Conservation (phyloP, 805 yeast species). For the Kodamaea lidongshanica region DNA sequence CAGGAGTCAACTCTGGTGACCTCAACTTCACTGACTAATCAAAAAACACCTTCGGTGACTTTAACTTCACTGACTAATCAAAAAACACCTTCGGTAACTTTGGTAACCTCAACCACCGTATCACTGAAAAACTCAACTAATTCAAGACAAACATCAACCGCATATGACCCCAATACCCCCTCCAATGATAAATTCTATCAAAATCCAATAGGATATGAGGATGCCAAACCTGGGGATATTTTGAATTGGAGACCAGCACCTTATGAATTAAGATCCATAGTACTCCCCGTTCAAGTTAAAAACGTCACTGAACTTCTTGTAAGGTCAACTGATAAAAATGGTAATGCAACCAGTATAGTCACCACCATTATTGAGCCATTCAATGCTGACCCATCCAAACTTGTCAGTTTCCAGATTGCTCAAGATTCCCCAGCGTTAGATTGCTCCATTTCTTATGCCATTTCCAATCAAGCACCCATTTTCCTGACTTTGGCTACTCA, state of each 20-base stretch:
- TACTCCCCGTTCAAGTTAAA: constrained; percentile 16
- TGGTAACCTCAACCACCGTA: too few relatives aligned
- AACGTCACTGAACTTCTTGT: constrained; percentile 17
- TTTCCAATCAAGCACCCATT: constrained; percentile 12
- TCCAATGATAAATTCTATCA: constrained; percentile 20
- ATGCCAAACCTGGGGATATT: constrained; percentile 17
- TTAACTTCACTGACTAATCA: too few relatives aligned
- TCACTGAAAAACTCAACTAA: too few relatives aligned
- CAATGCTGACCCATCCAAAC: constrained; percentile 18
- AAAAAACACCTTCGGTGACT: too few relatives aligned
- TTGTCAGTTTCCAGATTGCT: constrained; percentile 16
- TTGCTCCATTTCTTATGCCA: constrained; percentile 18
- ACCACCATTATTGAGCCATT: constrained; percentile 20
- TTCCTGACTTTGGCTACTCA: constrained; percentile 13
- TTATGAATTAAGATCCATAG: constrained; percentile 12
- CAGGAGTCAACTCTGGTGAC: too few relatives aligned
- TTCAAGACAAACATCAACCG: too few relatives aligned
- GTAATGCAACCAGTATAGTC: constrained; percentile 16
- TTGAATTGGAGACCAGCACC: constrained; percentile 19
- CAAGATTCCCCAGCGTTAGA: constrained; percentile 17
- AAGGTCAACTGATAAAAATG: constrained; percentile 17
- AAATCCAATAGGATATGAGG: constrained; percentile 19
- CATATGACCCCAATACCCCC: too few relatives aligned
- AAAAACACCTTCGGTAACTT: too few relatives aligned
- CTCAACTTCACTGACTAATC: too few relatives aligned